Percentiles rank a stretch among this genome's conserved stretches.
phyloP scores from a whole-genome alignment of 768 basidiomycete genomes.

The Tulasnella sp. region DNA sequence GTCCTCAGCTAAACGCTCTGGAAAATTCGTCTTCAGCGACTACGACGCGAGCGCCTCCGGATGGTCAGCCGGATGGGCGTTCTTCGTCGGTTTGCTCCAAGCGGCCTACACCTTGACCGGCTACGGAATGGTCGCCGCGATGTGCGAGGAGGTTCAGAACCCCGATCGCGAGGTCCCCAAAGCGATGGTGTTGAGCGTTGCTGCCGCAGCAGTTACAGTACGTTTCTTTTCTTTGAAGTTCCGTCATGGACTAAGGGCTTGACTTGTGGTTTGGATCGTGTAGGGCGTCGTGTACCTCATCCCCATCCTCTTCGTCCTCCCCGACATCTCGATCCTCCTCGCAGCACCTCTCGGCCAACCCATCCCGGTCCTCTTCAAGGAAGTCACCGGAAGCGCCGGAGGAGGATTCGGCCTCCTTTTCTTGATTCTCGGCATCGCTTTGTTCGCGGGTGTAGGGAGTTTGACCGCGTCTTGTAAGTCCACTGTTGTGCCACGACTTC shows the following conservation, averaged over 20 bases:
- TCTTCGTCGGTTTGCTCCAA: conserved; percentile 46
- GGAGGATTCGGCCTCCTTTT: conserved; percentile 49
- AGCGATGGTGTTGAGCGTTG: conserved; percentile 39
- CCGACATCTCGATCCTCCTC: conserved; percentile 42
- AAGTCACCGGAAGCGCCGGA: conserved; percentile 47
- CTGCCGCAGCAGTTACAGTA: neutral
- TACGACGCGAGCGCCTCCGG: conserved; percentile 55
- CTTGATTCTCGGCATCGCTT: conserved; percentile 40
- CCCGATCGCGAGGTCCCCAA: conserved; percentile 43
- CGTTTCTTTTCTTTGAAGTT: neutral
- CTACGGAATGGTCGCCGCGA: conserved; percentile 55
- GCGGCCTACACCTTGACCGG: conserved; percentile 45
- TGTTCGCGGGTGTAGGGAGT: conserved; percentile 57
- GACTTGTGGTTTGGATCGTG: conserved; percentile 39
- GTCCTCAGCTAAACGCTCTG: conserved; percentile 41
- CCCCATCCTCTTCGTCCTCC: conserved; percentile 54
- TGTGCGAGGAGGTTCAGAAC: conserved; percentile 57
- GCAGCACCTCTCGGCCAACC: conserved; percentile 54
- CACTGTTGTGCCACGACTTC: neutral
- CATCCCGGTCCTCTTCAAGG: conserved; percentile 48
- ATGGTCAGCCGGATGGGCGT: conserved; percentile 57
- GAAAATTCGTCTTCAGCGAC: conserved; percentile 43
- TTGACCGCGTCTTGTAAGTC: conserved; percentile 45
- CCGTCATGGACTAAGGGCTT: neutral
- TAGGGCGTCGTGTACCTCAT: conserved; percentile 45